Conservation (phyloP, 1,139 yeast genomes). For the Nakaseomyces nivariensis region DNA sequence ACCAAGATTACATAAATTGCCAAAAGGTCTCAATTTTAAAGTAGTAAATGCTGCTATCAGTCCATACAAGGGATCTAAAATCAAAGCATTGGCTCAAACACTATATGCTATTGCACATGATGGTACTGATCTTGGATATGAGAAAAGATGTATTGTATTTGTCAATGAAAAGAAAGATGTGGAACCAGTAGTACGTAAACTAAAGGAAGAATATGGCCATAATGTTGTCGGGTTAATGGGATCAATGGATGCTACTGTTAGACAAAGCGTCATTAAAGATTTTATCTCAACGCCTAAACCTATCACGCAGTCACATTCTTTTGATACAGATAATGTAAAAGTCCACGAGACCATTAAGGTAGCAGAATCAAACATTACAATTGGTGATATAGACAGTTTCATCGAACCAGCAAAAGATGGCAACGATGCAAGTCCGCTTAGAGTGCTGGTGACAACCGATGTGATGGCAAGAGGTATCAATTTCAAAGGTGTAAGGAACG, state of each 20-base stretch:
- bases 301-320: slow-evolving; percentile 20
- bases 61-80: slow-evolving; percentile 77
- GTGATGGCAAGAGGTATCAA: slow-evolving; percentile 83
- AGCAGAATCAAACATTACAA: slow-evolving; percentile 23
- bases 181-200: slow-evolving; percentile 40
- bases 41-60: slow-evolving; percentile 64
- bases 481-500: slow-evolving; percentile 72
- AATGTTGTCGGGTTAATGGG: slow-evolving; percentile 59
- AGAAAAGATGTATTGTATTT: slow-evolving; percentile 78
- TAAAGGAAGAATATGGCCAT: slow-evolving; percentile 48
- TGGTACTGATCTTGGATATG: slow-evolving; percentile 66
- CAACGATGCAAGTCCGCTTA: slow-evolving; percentile 29
- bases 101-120: slow-evolving; percentile 77
- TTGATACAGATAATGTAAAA: slow-evolving; percentile 18
- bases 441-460: slow-evolving; percentile 83
- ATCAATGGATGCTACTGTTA: slow-evolving; percentile 46
- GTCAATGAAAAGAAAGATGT: slow-evolving; percentile 70
- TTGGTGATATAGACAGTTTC: slow-evolving; percentile 5
- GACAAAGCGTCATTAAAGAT: slow-evolving; percentile 46
- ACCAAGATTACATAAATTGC: slow-evolving; percentile 74
- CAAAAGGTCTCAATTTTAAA: slow-evolving; percentile 60
- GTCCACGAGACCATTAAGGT: slow-evolving; percentile 10
- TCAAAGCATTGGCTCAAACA: slow-evolving; percentile 79
- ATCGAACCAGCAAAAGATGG: not conserved
- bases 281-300: slow-evolving; percentile 50